Base-by-base conservation (phyloP, 192 early-diverging fungal genomes). In the Geranomyces variabilis region DNA sequence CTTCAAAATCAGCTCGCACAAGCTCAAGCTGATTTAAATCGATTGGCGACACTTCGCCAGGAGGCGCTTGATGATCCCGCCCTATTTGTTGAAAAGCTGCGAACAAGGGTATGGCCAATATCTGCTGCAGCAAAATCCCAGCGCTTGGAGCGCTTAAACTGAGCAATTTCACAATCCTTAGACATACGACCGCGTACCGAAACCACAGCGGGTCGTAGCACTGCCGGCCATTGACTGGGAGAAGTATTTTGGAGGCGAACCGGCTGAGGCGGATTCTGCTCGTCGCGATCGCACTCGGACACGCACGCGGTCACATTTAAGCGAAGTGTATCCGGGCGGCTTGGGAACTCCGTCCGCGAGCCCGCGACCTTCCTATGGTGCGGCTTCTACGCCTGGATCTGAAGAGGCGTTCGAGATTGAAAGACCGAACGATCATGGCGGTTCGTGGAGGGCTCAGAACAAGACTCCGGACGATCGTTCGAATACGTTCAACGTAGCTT, bases 1-100 rank as follows among this genome's bases (percentile, higher is more conserved):
- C 46, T 72, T 19, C 59, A 46, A 46, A 48, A 62, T 26, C 70
- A 72, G 70, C 61, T 72, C 10, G 12, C 4, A 10, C 70, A 72
- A 51, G 70, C 58, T 10, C n/a, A 72, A 53, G 29, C 26, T 22
- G 70, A 72, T 33, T 48, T 72, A 14, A 22, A 48, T 30, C 15
- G 28, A 10, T 48, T 72, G 26, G n/a, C 36, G 17, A 13, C 47
- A 21, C n/a, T 72, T 22, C 30, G 46, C 21, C 45, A 72, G 46
- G 41, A 64, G 59, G 70, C 70, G 0, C 48, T 64, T 24, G 43
- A 64, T 17, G 61, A 72, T 22, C 70, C 70, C 0, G n/a, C 24
- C 8, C n/a, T 31, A 9, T 72, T 72, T 36, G 61, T 72, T 44
- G 70, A 64, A 13, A 72, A 51, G 29, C 24, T 72, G 59, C 26